Evolutionary conservation across 2,329 filamentous ascomycete species (phyloP), one percentile per base, ranked within the genome.

Genomic region (Dothidotthia symphoricarpi): DNA sequence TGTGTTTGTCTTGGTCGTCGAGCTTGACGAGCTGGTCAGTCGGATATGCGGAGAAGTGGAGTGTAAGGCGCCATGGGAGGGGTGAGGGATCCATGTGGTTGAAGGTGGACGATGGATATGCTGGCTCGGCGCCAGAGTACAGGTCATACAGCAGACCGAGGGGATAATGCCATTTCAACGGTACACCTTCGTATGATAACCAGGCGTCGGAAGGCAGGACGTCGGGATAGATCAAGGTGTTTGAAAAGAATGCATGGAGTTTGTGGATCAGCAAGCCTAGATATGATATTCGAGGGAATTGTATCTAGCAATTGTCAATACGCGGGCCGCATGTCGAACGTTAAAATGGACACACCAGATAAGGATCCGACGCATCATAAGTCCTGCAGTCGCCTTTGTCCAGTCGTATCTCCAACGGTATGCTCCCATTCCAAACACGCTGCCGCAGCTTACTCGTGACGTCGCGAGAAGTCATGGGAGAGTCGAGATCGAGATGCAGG

Each of bases 111-210:
- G 36, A 15, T 2, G 53, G 54, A 39, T 59, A 53, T 17, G 73
- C 59, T 1, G 75, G 73, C 39, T 75, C 75, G 15, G 72, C 73
- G 13, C 79, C 80, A 2, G 79, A 77, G 53, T 85, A 85, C 5
- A 87, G 70, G 61, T 87, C 84, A 57, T 81, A 85, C 4, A 87
- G 71, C 9, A 88, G 68, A 1, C 84, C 84, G 9, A 85, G 61
- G 0, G 84, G 83, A 43, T 85, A 82, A 56, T 87, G 83, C 81
- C 82, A 85, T 69, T 85, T 86, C 47, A 87, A 63, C 2, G 81
- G 78, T 12, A 87, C 82, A 11, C 73, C 75, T 59, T 87, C 80
- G 55, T 81, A 83, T 1, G 78, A 81, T 47, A 88, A 77, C 77
- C 80, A 83, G 14, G 77, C 76, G 28, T 78, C 68, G 41, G 76